phyloP scores from a whole-genome alignment of 192 early-diverging fungal species.

The Backusella mclennaniae region DNA sequence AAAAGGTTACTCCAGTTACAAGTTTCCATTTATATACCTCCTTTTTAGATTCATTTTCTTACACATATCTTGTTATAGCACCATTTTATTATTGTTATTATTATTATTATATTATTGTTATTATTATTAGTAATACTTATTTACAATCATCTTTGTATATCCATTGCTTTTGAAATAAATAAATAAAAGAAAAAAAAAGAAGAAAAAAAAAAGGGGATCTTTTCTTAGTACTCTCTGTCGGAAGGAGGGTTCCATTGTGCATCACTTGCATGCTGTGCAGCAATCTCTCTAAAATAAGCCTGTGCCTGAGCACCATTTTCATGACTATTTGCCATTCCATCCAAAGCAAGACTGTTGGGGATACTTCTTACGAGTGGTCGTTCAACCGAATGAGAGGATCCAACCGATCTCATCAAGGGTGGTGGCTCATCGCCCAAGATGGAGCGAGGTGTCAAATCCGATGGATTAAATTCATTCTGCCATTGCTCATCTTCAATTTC shows the following conservation, averaged over 20 bases:
- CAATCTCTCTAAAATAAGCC: slow-evolving; percentile 18
- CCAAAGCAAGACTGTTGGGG: slow-evolving; percentile 20
- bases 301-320: slow-evolving; percentile 22
- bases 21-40: not conserved
- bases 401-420: not conserved
- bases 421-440: not conserved
- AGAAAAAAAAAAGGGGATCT: not conserved
- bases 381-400: not conserved
- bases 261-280: slow-evolving; percentile 15
- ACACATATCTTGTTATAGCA: not conserved
- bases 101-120: not conserved
- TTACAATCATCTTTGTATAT: slow-evolving; percentile 2
- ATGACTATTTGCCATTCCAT: slow-evolving; percentile 19
- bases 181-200: not conserved
- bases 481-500: not conserved
- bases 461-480: not conserved
- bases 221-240: not conserved
- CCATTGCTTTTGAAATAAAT: not conserved
- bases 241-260: slow-evolving; percentile 2
- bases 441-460: not conserved
- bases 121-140: slow-evolving; percentile 8
- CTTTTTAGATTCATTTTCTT: not conserved
- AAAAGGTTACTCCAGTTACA: not conserved
- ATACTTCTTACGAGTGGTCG: slow-evolving; percentile 24
- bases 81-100: not conserved